A percentile compares a stretch with the other conserved stretches of the same genome.
Conservation (phyloP, 2,329 filamentous ascomycete genomes). For the Pyricularia sp. region DNA sequence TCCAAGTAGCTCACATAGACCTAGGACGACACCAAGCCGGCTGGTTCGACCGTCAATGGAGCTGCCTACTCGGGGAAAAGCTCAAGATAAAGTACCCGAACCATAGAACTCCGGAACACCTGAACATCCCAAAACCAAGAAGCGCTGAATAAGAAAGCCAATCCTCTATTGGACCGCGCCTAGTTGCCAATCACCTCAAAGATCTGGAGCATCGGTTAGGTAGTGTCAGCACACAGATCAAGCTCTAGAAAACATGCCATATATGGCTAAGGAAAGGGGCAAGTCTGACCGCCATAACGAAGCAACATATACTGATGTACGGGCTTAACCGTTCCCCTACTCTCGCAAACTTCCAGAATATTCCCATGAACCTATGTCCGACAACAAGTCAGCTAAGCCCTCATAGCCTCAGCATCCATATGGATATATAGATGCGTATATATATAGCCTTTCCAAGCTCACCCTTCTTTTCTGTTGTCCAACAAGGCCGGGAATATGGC, state of each 20-base stretch:
- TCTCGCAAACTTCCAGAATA: constrained; percentile 93
- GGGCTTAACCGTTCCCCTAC: constrained; percentile 90
- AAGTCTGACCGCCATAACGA: constrained; percentile 72
- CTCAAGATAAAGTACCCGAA: background rate
- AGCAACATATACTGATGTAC: constrained; percentile 88
- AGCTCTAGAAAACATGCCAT: background rate
- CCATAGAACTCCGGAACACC: background rate
- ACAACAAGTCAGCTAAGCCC: background rate
- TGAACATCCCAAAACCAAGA: background rate
- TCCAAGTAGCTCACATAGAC: background rate
- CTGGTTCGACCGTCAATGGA: background rate
- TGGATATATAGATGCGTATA: background rate
- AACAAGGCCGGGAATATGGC: constrained; percentile 82
- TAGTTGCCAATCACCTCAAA: constrained; percentile 10
- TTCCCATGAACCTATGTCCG: constrained; percentile 57
- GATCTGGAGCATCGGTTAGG: constrained; percentile 4
- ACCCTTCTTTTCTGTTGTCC: constrained; percentile 90
- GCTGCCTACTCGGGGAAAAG: background rate
- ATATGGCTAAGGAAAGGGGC: background rate
- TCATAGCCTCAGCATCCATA: background rate
- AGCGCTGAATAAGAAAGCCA: background rate
- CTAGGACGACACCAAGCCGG: background rate
- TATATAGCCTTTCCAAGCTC: background rate
- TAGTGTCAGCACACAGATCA: constrained; percentile 3
- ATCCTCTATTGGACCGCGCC: background rate